A percentile compares a stretch with the other conserved stretches of the same genome.
phyloP scores from a whole-genome alignment of 2,329 filamentous ascomycete genomes.

The Aspergillus novofumigatus region DNA sequence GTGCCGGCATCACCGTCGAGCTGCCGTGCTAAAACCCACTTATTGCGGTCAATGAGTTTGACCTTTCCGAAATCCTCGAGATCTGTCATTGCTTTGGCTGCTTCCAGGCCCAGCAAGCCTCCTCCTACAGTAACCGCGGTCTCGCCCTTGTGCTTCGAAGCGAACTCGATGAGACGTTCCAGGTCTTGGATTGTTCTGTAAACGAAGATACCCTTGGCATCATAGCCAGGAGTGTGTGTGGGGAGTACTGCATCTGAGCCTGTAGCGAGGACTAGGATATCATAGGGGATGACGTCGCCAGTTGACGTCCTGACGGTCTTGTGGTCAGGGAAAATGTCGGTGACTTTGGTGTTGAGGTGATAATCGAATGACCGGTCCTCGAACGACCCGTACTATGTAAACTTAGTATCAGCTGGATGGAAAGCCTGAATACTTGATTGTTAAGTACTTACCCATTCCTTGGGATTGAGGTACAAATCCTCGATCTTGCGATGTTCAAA shows the following conservation, averaged over 20 bases:
- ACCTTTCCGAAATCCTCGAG: conserved; percentile 69
- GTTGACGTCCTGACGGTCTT: conserved; percentile 68
- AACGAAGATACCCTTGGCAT: conserved; percentile 81
- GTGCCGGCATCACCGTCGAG: conserved; percentile 75
- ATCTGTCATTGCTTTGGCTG: conserved; percentile 89
- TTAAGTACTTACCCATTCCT: conserved; percentile 63
- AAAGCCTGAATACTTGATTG: no score
- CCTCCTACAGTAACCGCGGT: conserved; percentile 77
- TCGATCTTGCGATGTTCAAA: conserved; percentile 83
- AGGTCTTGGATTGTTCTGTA: conserved; percentile 84
- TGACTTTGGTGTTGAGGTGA: conserved; percentile 70
- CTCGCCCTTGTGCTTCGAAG: conserved; percentile 61
- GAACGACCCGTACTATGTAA: conserved; percentile 59
- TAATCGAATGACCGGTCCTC: conserved; percentile 66
- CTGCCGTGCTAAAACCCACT: conserved; percentile 78
- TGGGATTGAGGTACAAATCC: conserved; percentile 80
- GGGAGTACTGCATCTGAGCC: conserved; percentile 79
- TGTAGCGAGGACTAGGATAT: conserved; percentile 77
- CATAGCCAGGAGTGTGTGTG: conserved; percentile 67
- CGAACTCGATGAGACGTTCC: conserved; percentile 69
- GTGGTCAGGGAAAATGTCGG: conserved; percentile 57
- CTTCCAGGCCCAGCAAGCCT: conserved; percentile 79
- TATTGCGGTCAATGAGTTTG: conserved; percentile 74
- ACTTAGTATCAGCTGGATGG: background rate
- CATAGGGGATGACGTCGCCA: conserved; percentile 68